Percentiles rank a stretch among this genome's conserved stretches.
These are phyloP conservation scores for Debaryomyces sp. DNA, from an alignment of 1,139 yeast species.

Conservation along the genomic window DNA sequence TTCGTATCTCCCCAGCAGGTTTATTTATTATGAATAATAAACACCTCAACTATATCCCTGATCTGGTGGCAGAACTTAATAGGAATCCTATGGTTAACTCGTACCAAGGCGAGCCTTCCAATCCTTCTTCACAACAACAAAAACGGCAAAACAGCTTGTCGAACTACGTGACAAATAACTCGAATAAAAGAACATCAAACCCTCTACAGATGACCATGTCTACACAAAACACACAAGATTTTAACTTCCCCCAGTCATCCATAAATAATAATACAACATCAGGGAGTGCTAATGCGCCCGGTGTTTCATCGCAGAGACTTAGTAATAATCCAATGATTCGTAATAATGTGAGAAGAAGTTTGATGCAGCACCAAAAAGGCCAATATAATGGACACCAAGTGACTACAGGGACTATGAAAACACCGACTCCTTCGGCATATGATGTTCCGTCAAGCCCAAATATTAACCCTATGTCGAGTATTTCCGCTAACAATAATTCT, in stretches of 20 bases:
- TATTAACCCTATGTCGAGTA: conserved; percentile 29
- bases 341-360: conserved; percentile 14
- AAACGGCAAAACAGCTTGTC: conserved; percentile 47
- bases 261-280: background rate
- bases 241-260: background rate
- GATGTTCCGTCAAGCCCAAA: conserved; percentile 49
- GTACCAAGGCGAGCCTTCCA: conserved; percentile 11
- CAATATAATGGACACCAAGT: conserved; percentile 9
- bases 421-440: conserved; percentile 48
- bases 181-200: conserved; percentile 39
- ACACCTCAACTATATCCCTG: conserved; percentile 8
- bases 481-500: conserved; percentile 36
- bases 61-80: conserved; percentile 9
- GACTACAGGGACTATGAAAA: conserved; percentile 21
- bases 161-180: conserved; percentile 33
- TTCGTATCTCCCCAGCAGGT: conserved; percentile 1
- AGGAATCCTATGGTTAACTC: conserved; percentile 4
- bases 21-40: conserved; percentile 11
- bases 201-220: conserved; percentile 23
- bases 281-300: conserved; percentile 5
- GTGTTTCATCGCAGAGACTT: conserved; percentile 14
- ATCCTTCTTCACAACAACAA: conserved; percentile 26
- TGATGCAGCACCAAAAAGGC: conserved; percentile 16
- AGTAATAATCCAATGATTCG: conserved; percentile 9
- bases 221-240: conserved; percentile 17